These are phyloP conservation scores for Pelargonium fulgidum DNA, from an alignment of 441 rosid genomes.

Conservation along the genomic window DNA sequence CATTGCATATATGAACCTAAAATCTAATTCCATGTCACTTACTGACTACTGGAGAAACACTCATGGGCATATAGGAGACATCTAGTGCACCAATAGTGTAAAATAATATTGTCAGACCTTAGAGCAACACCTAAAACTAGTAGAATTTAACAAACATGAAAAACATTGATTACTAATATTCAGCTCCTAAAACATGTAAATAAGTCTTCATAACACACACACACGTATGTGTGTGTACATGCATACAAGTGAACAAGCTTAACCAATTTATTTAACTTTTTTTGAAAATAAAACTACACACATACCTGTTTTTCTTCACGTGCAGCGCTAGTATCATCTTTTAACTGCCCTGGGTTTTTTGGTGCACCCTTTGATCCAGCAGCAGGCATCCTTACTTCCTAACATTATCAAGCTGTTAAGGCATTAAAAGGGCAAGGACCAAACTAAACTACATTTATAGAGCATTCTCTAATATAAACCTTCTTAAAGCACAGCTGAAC, in stretches of 20 bases:
- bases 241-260: not conserved
- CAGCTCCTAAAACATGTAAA: not conserved
- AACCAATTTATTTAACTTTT: not conserved
- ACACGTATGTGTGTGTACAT: not conserved
- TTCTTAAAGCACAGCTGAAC: not conserved
- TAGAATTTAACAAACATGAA: not conserved
- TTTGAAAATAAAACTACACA: not conserved
- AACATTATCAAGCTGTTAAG: slow-evolving; percentile 28
- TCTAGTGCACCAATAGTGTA: not conserved
- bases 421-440: not conserved
- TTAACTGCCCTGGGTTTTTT: slow-evolving; percentile 66
- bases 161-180: not conserved
- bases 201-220: not conserved
- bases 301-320: slow-evolving; percentile 89
- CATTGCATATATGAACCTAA: not conserved
- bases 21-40: not conserved
- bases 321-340: slow-evolving; percentile 74
- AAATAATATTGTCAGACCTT: not conserved
- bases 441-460: not conserved
- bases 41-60: not conserved
- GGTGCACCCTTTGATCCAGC: slow-evolving; percentile 81
- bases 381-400: slow-evolving; percentile 99
- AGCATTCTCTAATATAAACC: not conserved
- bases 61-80: not conserved
- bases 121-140: not conserved